Evolutionary conservation across 75 land plant species (phyloP).

Genomic region (Sequoia sempervirens): DNA sequence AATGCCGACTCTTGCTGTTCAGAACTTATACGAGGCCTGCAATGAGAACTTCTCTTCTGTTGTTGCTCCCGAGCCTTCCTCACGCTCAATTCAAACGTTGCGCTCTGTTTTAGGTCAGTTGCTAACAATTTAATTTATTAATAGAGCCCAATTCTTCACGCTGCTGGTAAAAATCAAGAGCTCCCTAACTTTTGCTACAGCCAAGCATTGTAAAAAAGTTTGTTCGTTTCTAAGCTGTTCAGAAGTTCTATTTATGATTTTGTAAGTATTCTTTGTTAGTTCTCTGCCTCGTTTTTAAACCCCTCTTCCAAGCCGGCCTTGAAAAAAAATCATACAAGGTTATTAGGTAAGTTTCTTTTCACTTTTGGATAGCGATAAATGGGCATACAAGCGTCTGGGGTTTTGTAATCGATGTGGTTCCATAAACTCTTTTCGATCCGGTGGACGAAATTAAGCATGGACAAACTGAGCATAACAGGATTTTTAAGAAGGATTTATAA

Average conservation of each 20-base stretch:
- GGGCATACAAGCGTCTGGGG: neutral
- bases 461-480: neutral
- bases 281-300: neutral
- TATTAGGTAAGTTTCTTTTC: too few species aligned
- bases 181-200: neutral
- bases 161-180: neutral
- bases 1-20: conserved; percentile 21
- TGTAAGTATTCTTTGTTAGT: neutral
- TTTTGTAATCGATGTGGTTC: neutral
- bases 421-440: neutral
- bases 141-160: neutral
- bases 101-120: conserved; percentile 43
- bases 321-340: too few species aligned
- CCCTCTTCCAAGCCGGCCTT: neutral
- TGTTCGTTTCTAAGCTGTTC: neutral
- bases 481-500: neutral
- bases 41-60: conserved; percentile 34
- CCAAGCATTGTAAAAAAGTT: too few species aligned
- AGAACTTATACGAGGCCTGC: conserved; percentile 49
- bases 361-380: neutral
- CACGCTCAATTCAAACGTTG: conserved; percentile 27
- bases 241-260: neutral
- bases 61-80: conserved; percentile 30
- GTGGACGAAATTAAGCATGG: neutral
- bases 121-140: neutral